Evolutionary conservation across 75 land plant species (phyloP).

Genomic region (Pinus albicaulis): DNA sequence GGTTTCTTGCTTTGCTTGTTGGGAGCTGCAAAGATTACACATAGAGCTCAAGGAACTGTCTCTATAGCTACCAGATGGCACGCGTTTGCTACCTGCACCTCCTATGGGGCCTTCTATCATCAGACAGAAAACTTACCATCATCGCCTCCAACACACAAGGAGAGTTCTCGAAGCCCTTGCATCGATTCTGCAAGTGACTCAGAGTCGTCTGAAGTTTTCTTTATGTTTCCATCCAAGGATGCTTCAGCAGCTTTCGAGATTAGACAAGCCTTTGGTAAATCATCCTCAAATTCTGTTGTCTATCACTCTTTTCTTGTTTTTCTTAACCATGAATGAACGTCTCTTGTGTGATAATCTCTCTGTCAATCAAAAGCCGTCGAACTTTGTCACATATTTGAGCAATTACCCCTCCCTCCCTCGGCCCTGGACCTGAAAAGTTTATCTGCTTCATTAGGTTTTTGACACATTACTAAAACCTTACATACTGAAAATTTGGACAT

Average conservation of each 20-base stretch:
- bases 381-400: too few species aligned
- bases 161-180: neutral
- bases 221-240: slow-evolving; percentile 6
- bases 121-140: neutral
- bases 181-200: slow-evolving; percentile 6
- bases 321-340: too few species aligned
- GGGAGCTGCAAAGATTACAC: slow-evolving; percentile 81
- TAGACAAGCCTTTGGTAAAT: slow-evolving; percentile 48
- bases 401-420: too few species aligned
- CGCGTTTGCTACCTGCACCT: slow-evolving; percentile 39
- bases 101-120: slow-evolving; percentile 6
- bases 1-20: slow-evolving; percentile 71
- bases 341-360: too few species aligned
- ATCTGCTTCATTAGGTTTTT: too few species aligned
- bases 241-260: slow-evolving; percentile 22
- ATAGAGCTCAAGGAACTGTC: slow-evolving; percentile 63
- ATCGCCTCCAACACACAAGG: neutral
- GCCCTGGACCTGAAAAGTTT: neutral
- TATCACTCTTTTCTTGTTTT: too few species aligned
- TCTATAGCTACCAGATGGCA: slow-evolving; percentile 72
- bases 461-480: neutral
- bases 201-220: neutral
- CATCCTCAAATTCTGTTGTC: too few species aligned
- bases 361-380: too few species aligned
- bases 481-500: neutral